Conservation (phyloP, 164 flowering plant genomes). For the Stephania japonica region DNA sequence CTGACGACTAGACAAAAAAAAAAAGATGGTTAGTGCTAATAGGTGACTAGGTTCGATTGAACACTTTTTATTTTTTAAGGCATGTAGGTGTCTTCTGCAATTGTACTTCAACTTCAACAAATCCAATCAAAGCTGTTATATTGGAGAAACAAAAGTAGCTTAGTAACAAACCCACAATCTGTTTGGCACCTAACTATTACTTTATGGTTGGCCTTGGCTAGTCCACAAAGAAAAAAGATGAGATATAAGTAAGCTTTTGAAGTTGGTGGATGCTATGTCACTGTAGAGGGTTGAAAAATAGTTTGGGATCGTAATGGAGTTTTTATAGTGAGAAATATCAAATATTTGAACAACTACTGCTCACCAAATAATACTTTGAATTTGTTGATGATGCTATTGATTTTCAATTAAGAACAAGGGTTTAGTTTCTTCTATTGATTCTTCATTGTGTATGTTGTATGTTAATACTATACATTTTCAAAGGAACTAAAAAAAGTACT, state of each 20-base stretch:
- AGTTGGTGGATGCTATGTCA: neutral
- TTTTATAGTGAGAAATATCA: too few relatives aligned
- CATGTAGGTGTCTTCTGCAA: neutral
- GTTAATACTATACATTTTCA: too few relatives aligned
- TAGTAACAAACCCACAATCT: neutral
- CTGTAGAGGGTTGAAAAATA: neutral
- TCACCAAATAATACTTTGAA: too few relatives aligned
- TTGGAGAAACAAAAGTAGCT: neutral
- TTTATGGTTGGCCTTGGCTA: neutral
- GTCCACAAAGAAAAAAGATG: neutral
- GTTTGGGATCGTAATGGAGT: neutral
- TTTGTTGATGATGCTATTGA: too few relatives aligned
- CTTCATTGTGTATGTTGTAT: too few relatives aligned
- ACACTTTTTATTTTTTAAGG: neutral
- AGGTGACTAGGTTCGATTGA: neutral
- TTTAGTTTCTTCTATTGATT: too few relatives aligned
- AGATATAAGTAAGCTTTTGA: neutral
- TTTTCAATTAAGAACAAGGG: too few relatives aligned
- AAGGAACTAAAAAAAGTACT: too few relatives aligned
- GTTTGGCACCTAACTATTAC: neutral
- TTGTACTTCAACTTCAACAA: neutral
- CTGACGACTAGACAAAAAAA: too few relatives aligned
- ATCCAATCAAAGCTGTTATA: neutral
- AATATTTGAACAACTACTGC: neutral
- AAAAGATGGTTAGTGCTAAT: neutral